phyloP scores from a whole-genome alignment of 1,139 yeast species.

The Yamadazyma mexicana region DNA sequence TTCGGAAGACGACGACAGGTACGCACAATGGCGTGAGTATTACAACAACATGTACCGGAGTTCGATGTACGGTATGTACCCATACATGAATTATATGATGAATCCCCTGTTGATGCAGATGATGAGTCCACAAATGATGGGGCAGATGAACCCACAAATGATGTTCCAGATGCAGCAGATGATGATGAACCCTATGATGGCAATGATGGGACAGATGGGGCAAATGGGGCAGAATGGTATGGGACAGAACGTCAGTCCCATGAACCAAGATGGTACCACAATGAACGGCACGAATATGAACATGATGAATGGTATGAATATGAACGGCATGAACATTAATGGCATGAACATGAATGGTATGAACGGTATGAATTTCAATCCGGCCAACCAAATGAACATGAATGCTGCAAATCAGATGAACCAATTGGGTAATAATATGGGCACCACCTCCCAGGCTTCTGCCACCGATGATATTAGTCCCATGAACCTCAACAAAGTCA shows the following conservation, averaged over 20 bases:
- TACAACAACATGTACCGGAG: slow-evolving; percentile 17
- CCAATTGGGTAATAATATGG: slow-evolving; percentile 6
- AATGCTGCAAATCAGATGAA: slow-evolving; percentile 3
- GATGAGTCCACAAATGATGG: slow-evolving; percentile 9
- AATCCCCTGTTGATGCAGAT: slow-evolving; percentile 7
- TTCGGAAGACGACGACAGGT: slow-evolving; percentile 8
- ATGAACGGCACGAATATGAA: slow-evolving; percentile 6
- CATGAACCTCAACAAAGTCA: slow-evolving; percentile 2
- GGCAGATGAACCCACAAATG: slow-evolving; percentile 14
- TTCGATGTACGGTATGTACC: slow-evolving; percentile 14
- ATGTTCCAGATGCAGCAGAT: slow-evolving; percentile 14
- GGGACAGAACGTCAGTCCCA: slow-evolving; percentile 19
- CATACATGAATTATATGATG: slow-evolving; percentile 12
- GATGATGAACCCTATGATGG: slow-evolving; percentile 10
- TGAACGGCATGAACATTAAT: slow-evolving; percentile 5
- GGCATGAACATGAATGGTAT: slow-evolving; percentile 5
- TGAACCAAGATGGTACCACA: slow-evolving; percentile 3
- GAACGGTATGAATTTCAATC: slow-evolving; percentile 7
- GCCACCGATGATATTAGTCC: slow-evolving; percentile 5
- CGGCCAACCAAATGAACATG: slow-evolving; percentile 1
- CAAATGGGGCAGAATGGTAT: slow-evolving; percentile 21
- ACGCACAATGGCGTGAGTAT: slow-evolving; percentile 17
- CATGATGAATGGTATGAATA: slow-evolving; percentile 4
- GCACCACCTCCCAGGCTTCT: too few species aligned
- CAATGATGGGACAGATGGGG: slow-evolving; percentile 35